phyloP scores from a whole-genome alignment of 148 eudicot species.

The Rhododendron mucronatum region DNA sequence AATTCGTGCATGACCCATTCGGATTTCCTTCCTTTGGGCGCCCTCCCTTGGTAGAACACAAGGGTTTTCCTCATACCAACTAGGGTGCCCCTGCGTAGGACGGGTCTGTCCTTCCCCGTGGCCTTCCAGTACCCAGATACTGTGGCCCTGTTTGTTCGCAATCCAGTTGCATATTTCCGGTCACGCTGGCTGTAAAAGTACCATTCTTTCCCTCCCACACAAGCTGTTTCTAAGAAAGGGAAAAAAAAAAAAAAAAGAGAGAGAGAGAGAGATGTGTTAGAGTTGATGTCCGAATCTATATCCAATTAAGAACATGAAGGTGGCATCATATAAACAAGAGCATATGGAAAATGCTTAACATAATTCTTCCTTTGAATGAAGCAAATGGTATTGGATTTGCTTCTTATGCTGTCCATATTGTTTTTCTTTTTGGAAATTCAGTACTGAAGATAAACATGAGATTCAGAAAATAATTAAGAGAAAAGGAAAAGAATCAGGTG shows the following conservation, averaged over 20 bases:
- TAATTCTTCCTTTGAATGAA: neutral
- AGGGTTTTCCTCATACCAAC: constrained; percentile 94
- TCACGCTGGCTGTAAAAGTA: constrained; percentile 88
- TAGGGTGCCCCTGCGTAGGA: constrained; percentile 32
- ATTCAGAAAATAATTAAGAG: neutral
- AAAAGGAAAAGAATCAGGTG: neutral
- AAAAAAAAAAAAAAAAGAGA: neutral
- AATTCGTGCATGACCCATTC: constrained; percentile 99
- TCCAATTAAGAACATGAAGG: neutral
- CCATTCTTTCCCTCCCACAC: constrained; percentile 92
- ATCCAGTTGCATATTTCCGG: constrained; percentile 81
- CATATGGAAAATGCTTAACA: neutral
- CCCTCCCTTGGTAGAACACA: constrained; percentile 86
- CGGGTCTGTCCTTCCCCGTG: constrained; percentile 79
- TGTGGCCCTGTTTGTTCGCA: constrained; percentile 85
- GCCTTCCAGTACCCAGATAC: constrained; percentile 94
- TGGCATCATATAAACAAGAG: neutral
- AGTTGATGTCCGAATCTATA: neutral
- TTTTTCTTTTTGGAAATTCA: neutral
- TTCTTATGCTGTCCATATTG: neutral
- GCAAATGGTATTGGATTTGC: neutral
- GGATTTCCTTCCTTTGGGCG: constrained; percentile 81
- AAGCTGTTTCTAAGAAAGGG: constrained; percentile 43
- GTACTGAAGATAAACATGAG: neutral
- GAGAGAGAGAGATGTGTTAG: neutral